A percentile compares a stretch with the other conserved stretches of the same genome.
phyloP scores from a whole-genome alignment of 495 filamentous ascomycete genomes.

The Immersiella caudata region DNA sequence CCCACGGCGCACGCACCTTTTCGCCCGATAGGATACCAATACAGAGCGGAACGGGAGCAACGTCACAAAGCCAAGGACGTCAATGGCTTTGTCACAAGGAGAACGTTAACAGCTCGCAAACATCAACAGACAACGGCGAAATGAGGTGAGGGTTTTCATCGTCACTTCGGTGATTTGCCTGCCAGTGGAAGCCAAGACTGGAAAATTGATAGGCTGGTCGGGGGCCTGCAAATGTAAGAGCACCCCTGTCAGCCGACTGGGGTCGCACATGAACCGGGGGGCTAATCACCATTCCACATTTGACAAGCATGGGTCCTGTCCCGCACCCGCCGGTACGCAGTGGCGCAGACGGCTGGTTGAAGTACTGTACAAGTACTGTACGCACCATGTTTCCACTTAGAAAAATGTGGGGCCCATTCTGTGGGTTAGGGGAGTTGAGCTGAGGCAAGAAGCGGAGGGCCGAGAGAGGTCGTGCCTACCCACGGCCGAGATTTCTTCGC shows the following conservation, averaged over 20 bases:
- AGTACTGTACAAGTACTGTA: constrained; percentile 16
- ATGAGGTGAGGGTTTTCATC: neutral
- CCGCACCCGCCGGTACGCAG: constrained; percentile 19
- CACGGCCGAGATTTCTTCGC: constrained; percentile 34
- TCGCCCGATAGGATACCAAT: no score
- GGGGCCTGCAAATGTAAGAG: constrained; percentile 16
- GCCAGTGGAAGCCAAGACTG: neutral
- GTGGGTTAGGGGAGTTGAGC: constrained; percentile 29
- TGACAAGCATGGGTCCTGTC: constrained; percentile 22
- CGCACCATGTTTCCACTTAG: constrained; percentile 1
- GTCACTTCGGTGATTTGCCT: neutral
- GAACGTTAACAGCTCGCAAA: no score
- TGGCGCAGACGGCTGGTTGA: constrained; percentile 13
- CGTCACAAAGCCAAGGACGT: neutral
- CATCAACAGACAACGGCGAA: neutral
- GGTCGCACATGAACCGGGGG: constrained; percentile 23
- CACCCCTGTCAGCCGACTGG: constrained; percentile 16
- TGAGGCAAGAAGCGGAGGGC: constrained; percentile 13
- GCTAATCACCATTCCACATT: constrained; percentile 22
- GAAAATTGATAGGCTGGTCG: constrained; percentile 18
- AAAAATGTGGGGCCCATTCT: constrained; percentile 8
- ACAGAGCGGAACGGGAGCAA: neutral
- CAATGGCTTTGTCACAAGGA: neutral
- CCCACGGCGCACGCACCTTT: no score
- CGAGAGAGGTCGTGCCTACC: constrained; percentile 18